Evolutionary conservation across 108 stramenopile species (phyloP), one percentile per base, ranked within the genome.

Genomic region (Fragilaria radians): DNA sequence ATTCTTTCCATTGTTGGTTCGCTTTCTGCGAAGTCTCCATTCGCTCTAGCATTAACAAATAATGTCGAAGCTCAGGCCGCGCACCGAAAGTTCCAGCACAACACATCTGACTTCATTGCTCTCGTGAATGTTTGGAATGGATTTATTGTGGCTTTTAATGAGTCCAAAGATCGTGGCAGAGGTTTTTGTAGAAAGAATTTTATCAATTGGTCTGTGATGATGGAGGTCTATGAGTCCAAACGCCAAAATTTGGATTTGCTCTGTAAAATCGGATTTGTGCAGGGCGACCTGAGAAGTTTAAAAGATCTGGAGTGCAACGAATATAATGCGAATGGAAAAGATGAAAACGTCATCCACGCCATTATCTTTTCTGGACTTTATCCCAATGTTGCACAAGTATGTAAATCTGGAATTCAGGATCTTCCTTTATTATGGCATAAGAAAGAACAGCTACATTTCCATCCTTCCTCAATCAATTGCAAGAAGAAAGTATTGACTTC

Each of bases 301-400:
- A 23, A 5, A 52, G 19, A 65, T 14, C 11, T 42, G 11, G 36
- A 7, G 36, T 28, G 27, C 25, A 71, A 65, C 69, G 14, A 28
- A 9, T 74, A 64, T 60, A 85, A 85, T 52, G 52, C 36, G 18
- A 68, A 90, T 36, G 61, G 62, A 11, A 48, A 58, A 9, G 76
- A 75, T 1, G 23, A 45, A 25, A 68, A 68, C 0, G 56, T 96
- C 0, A 70, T 97, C 33, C 81, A 94, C 62, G 80, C 90, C 7
- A 89, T 91, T n/a, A 64, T 95, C 46, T 78, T 66, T 46, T 94
- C 96, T n/a, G 97, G 97, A 1, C 74, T 98, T 51, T 96, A 92
- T 68, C 96, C 97, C 4, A 87, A 96, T 63, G 78, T 98, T 50
- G 83, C 84, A 22, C 74, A 74, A 21, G 66, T 62, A 7, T 67